Evolutionary conservation across 2,329 filamentous ascomycete genomes (phyloP), one percentile per base, ranked within the genome.

Genomic region (Fusarium graminum): DNA sequence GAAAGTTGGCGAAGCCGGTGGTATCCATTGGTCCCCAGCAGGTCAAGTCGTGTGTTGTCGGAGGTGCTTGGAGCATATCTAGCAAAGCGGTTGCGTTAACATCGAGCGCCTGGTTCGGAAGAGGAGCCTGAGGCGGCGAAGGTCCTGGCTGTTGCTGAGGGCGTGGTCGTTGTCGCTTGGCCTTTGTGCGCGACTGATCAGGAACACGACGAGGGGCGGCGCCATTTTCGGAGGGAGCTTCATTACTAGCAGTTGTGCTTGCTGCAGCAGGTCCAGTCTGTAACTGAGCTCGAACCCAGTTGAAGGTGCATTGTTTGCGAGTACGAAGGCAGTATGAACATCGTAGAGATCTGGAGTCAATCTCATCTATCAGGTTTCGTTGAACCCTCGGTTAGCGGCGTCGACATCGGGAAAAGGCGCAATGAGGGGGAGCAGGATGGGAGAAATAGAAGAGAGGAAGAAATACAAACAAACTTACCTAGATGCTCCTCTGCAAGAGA

Each of bases 301-400:
- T 57, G 42, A 73, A 73, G 38, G 71, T 73, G 42, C 71, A 73
- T 70, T 73, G 71, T 54, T 73, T 73, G 26, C 71, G 58, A 42
- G 71, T 73, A 47, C 71, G 69, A 38, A 73, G 66, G 56, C 71
- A 73, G 47, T 73, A 73, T 47, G 71, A 73, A 49, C 71, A 73
- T 63, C 71, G 71, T 34, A 73, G 45, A 47, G 71, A 69, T 63
- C 71, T 63, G 22, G 71, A 73, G 50, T 73, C 71, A 46, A 73
- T 73, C 44, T 73, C 71, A 17, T 73, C 71, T 73, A 54, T 50
- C 53, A 63, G 59, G 53, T 69, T 64, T 61, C 58, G 57, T 55
- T 52, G 67, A 43, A 36, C 45, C 62, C 44, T 54, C 60, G 65
- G 71, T 73, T 71, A 73, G 71, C 67, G 47, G 59, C 41, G 53